Evolutionary conservation across 2,329 filamentous ascomycete genomes (phyloP).

Genomic region (Penicillium corylophilum): DNA sequence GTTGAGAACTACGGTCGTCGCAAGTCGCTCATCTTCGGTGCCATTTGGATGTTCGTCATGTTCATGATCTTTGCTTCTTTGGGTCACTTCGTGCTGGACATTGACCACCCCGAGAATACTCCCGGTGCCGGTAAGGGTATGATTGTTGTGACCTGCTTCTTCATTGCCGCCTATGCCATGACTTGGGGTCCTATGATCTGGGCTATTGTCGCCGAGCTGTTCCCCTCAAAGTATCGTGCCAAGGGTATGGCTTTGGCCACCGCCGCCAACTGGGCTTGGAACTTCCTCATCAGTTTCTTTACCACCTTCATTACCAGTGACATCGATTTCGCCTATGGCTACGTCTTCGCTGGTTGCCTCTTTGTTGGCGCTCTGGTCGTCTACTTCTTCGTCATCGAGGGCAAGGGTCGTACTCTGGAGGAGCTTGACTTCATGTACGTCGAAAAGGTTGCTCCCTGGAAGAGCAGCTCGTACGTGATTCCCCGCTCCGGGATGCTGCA

Average conservation of each 20-base stretch:
- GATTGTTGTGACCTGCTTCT: constrained; percentile 70
- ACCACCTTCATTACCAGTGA: constrained; percentile 71
- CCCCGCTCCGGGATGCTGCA: constrained; percentile 23
- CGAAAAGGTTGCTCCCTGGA: constrained; percentile 58
- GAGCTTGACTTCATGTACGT: constrained; percentile 76
- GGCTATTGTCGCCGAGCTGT: constrained; percentile 47
- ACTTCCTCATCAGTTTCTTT: constrained; percentile 73
- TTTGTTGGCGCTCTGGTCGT: constrained; percentile 60
- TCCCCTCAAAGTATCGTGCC: constrained; percentile 56
- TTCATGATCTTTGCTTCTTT: constrained; percentile 64
- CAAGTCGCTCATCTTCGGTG: constrained; percentile 65
- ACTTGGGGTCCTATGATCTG: constrained; percentile 66
- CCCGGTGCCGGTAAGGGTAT: constrained; percentile 61
- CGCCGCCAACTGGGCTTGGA: constrained; percentile 72
- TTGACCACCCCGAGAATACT: constrained; percentile 43
- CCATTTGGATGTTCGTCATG: constrained; percentile 65
- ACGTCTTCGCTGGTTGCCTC: constrained; percentile 73
- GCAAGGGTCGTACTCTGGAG: constrained; percentile 67
- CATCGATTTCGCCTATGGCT: constrained; percentile 73
- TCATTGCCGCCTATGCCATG: constrained; percentile 66
- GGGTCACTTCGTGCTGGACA: constrained; percentile 47
- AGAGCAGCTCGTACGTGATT: constrained; percentile 52
- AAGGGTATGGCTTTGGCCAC: constrained; percentile 80
- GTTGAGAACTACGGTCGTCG: constrained; percentile 69
- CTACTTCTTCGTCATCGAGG: constrained; percentile 76